Evolutionary conservation across 2,329 filamentous ascomycete species (phyloP).

Genomic region (Pseudocercospora vitis): DNA sequence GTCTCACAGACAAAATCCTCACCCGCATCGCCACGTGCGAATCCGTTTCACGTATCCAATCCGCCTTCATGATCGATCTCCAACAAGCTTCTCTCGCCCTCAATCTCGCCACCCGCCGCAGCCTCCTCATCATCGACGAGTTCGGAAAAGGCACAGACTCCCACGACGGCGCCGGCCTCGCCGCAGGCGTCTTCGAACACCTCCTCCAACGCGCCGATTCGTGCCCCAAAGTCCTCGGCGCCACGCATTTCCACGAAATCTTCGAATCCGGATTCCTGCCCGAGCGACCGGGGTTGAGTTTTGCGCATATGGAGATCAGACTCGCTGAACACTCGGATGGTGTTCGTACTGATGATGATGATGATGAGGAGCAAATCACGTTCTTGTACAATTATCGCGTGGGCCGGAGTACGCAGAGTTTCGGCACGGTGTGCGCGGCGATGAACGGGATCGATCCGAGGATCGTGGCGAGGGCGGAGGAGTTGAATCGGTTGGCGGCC

Average conservation of each 20-base stretch:
- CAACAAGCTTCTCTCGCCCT: constrained; percentile 80
- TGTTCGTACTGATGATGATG: too few relatives aligned
- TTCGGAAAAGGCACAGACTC: constrained; percentile 73
- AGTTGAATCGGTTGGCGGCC: constrained; percentile 66
- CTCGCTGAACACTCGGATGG: constrained; percentile 58
- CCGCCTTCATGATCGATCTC: constrained; percentile 76
- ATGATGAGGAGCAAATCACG: constrained; percentile 56
- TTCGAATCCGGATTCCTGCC: constrained; percentile 64
- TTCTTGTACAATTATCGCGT: constrained; percentile 40
- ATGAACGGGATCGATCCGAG: constrained; percentile 76
- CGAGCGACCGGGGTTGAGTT: constrained; percentile 52
- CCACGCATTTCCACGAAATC: constrained; percentile 70
- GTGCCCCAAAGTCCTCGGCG: constrained; percentile 59
- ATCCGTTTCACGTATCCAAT: constrained; percentile 63
- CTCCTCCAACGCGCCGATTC: constrained; percentile 51
- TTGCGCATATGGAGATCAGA: constrained; percentile 72
- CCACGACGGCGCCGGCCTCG: constrained; percentile 63
- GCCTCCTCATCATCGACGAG: constrained; percentile 87
- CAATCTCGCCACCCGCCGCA: constrained; percentile 70
- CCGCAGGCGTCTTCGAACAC: constrained; percentile 61
- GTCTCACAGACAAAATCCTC: constrained; percentile 88
- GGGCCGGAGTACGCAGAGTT: constrained; percentile 76
- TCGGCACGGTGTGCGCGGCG: constrained; percentile 79
- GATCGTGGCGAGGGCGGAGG: constrained; percentile 73
- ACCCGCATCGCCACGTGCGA: constrained; percentile 78